A percentile compares a stretch with the other conserved stretches of the same genome.
Conservation (phyloP, 345 rosid genomes). For the Acer campestre region DNA sequence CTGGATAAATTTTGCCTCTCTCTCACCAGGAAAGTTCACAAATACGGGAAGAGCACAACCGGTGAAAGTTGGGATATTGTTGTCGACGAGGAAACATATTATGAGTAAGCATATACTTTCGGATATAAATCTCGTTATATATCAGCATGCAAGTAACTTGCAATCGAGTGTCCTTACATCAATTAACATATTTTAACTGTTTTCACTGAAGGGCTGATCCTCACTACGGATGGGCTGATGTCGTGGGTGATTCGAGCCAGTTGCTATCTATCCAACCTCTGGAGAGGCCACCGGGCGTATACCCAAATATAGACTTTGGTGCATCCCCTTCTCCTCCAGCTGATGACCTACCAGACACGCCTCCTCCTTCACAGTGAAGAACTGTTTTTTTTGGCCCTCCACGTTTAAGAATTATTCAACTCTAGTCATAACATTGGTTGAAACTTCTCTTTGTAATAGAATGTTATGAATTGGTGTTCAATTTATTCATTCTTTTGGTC, state of each 20-base stretch:
- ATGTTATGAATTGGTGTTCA: slow-evolving; percentile 17
- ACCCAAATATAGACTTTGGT: slow-evolving; percentile 73
- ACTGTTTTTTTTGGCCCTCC: slow-evolving; percentile 9
- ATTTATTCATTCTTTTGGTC: slow-evolving; percentile 45
- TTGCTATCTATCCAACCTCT: slow-evolving; percentile 75
- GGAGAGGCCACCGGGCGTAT: slow-evolving; percentile 89
- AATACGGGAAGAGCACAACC: slow-evolving; percentile 92
- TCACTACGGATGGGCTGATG: slow-evolving; percentile 98
- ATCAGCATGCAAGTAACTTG: neutral
- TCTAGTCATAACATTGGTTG: slow-evolving; percentile 22
- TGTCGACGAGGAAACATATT: slow-evolving; percentile 91
- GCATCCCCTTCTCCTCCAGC: slow-evolving; percentile 53
- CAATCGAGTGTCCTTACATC: neutral
- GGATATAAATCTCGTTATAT: neutral
- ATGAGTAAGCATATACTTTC: slow-evolving; percentile 60
- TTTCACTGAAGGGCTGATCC: slow-evolving; percentile 78
- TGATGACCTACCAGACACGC: slow-evolving; percentile 36
- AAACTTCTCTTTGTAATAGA: slow-evolving; percentile 15
- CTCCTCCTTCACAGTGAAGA: slow-evolving; percentile 26
- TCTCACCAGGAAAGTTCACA: slow-evolving; percentile 85
- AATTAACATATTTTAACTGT: slow-evolving; percentile 3
- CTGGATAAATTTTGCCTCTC: slow-evolving; percentile 16
- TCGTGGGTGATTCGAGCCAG: slow-evolving; percentile 87
- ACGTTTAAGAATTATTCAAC: slow-evolving; percentile 15
- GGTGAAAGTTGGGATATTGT: slow-evolving; percentile 98